Conservation (phyloP, 352 stramenopile genomes). For the Globisporangium emineosum region DNA sequence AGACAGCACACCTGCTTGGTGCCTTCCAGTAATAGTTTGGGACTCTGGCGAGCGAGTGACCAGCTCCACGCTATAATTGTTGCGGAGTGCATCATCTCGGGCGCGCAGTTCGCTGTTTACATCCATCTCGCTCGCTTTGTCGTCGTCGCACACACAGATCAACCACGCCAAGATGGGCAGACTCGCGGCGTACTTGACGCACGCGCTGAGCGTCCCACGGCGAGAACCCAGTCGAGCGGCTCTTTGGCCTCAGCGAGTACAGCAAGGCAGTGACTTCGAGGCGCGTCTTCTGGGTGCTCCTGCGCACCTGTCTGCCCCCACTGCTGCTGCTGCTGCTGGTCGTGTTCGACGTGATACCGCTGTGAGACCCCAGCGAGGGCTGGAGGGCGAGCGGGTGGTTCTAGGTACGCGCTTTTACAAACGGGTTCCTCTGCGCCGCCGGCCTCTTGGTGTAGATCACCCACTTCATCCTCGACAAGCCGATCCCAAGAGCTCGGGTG, state of each 20-base stretch:
- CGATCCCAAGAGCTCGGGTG: neutral
- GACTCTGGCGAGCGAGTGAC: too few relatives aligned
- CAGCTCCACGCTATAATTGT: too few relatives aligned
- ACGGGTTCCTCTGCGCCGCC: neutral
- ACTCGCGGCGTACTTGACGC: neutral
- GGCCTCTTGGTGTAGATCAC: constrained; percentile 3
- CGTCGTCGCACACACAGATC: too few relatives aligned
- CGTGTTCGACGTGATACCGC: constrained; percentile 5
- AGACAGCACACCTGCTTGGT: too few relatives aligned
- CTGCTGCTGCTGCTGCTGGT: constrained; percentile 1
- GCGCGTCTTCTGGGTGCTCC: neutral
- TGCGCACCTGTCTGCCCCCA: neutral
- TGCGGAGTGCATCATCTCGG: too few relatives aligned
- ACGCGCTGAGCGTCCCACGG: neutral
- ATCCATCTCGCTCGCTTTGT: too few relatives aligned
- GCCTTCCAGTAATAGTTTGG: too few relatives aligned
- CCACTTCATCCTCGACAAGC: neutral
- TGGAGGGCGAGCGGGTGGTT: neutral
- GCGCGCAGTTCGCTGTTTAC: too few relatives aligned
- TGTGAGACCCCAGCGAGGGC: neutral
- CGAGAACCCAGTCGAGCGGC: constrained; percentile 5
- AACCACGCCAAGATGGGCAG: too few relatives aligned
- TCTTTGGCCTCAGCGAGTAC: constrained; percentile 9
- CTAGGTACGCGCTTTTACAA: neutral
- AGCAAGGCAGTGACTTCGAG: neutral